Conservation (phyloP, 108 stramenopile genomes). For the Cyclotella baltica region DNA sequence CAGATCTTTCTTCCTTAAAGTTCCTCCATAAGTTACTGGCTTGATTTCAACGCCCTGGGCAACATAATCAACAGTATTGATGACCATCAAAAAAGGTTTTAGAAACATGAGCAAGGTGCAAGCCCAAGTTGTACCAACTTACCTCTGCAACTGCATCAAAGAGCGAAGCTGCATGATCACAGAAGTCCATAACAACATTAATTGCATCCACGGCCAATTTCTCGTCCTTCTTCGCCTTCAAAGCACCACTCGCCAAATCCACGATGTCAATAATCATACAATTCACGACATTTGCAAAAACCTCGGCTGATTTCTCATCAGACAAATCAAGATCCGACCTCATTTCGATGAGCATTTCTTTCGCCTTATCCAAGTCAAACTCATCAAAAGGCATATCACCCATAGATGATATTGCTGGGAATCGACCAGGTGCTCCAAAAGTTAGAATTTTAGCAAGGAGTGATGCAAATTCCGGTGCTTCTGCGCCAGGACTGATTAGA, state of each 20-base stretch:
- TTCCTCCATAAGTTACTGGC: conserved; percentile 86
- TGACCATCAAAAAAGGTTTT: neutral
- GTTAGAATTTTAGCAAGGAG: conserved; percentile 81
- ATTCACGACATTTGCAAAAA: conserved; percentile 88
- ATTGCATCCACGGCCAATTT: conserved; percentile 78
- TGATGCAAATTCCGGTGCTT: conserved; percentile 75
- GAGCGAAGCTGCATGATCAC: conserved; percentile 84
- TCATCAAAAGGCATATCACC: conserved; percentile 72
- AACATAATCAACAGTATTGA: neutral
- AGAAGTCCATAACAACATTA: conserved; percentile 86
- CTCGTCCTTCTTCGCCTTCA: conserved; percentile 69
- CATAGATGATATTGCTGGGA: conserved; percentile 63
- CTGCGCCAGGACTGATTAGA: conserved; percentile 59
- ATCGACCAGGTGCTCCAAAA: conserved; percentile 90
- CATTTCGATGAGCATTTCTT: conserved; percentile 54
- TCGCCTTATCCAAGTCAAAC: conserved; percentile 76
- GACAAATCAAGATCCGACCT: conserved; percentile 55
- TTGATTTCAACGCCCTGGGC: conserved; percentile 67
- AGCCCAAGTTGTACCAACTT: neutral
- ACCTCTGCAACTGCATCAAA: conserved; percentile 83
- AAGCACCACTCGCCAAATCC: conserved; percentile 82
- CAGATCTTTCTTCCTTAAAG: conserved; percentile 73
- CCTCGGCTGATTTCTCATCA: conserved; percentile 78
- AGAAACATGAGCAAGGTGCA: neutral
- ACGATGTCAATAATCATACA: conserved; percentile 92